A percentile compares a stretch with the other conserved stretches of the same genome.
Evolutionary conservation across 495 filamentous ascomycete genomes (phyloP).

Genomic region (Aspergillus steynii): DNA sequence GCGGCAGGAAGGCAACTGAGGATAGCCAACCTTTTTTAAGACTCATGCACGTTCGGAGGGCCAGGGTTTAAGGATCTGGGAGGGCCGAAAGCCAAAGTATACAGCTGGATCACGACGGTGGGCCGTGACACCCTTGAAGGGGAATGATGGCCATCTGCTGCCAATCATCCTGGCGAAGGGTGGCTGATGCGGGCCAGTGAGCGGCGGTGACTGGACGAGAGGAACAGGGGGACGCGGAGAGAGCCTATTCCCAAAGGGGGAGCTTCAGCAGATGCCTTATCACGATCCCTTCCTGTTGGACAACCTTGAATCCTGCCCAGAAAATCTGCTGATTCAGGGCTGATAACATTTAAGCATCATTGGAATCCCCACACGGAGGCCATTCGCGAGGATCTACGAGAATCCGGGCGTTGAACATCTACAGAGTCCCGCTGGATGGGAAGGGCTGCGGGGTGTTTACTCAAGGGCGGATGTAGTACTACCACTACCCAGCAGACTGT

Average conservation of each 20-base stretch:
- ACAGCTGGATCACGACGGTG: background rate
- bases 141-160: background rate
- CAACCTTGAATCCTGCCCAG: background rate
- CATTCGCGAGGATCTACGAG: too few relatives aligned
- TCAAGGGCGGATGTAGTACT: too few relatives aligned
- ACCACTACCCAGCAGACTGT: too few relatives aligned
- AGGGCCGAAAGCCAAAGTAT: background rate
- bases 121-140: background rate
- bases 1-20: background rate
- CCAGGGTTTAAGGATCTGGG: too few relatives aligned
- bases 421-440: too few relatives aligned
- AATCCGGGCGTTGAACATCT: too few relatives aligned
- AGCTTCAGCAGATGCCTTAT: slow-evolving; percentile 36
- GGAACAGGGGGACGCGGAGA: slow-evolving; percentile 16
- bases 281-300: background rate
- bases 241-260: slow-evolving; percentile 36
- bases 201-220: slow-evolving; percentile 4
- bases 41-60: too few relatives aligned
- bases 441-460: too few relatives aligned
- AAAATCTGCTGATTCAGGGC: background rate
- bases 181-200: background rate
- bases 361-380: too few relatives aligned
- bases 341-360: background rate
- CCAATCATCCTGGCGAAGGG: slow-evolving; percentile 3
- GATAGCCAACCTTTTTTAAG: background rate